Percentiles rank a stretch among this genome's conserved stretches.
These are phyloP conservation scores for Linum trigynum DNA, from an alignment of 345 rosid genomes.

Conservation along the genomic window DNA sequence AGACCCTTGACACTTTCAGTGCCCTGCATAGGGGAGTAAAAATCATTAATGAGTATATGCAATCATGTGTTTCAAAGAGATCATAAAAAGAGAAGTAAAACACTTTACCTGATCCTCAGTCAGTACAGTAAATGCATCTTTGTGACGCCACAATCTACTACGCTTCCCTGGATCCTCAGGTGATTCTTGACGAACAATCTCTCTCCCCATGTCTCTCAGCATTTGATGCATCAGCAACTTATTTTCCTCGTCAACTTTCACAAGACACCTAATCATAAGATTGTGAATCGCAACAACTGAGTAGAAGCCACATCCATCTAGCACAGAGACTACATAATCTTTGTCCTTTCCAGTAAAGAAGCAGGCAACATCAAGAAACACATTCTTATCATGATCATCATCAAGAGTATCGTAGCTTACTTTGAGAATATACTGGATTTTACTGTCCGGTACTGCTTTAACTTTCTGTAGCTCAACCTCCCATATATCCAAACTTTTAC, in stretches of 20 bases:
- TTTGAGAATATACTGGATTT: conserved; percentile 1
- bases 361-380: conserved; percentile 3
- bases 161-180: conserved; percentile 3
- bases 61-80: background rate
- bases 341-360: conserved; percentile 6
- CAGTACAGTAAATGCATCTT: conserved; percentile 2
- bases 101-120: background rate
- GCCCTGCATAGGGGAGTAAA: background rate
- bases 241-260: background rate
- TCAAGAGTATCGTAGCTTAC: conserved; percentile 5
- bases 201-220: conserved; percentile 8
- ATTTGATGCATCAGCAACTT: conserved; percentile 7
- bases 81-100: too few species aligned
- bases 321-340: background rate
- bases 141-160: conserved; percentile 5
- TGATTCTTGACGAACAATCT: conserved; percentile 8
- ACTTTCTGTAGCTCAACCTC: background rate
- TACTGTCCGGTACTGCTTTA: background rate
- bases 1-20: background rate
- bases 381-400: conserved; percentile 3
- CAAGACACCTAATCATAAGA: background rate
- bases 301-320: background rate
- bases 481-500: background rate
- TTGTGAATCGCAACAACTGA: background rate
- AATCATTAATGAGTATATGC: background rate